Evolutionary conservation across 2,329 filamentous ascomycete genomes (phyloP), one percentile per base, ranked within the genome.

Genomic region (Fusarium neocosmosporiellum): DNA sequence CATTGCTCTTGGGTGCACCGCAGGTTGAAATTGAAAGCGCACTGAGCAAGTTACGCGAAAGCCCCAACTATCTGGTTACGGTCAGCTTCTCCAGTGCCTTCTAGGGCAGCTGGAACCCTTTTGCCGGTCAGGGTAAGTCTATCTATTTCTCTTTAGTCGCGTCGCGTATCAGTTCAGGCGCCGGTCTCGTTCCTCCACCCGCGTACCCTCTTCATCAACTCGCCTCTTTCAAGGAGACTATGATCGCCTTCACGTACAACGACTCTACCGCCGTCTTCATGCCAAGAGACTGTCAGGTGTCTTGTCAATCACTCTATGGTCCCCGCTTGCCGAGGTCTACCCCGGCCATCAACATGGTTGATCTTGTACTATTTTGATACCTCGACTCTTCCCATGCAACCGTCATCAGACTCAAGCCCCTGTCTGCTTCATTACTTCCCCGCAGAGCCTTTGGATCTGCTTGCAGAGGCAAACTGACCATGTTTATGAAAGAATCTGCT

Each of bases 381-480:
- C 63, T 68, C 65, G 68, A 63, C 66, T 64, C 69, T 73, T 75
- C 67, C 69, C 65, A 66, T 68, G 71, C 70, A 67, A 65, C 71
- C 66, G 62, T 67, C 71, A 69, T 76, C 69, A 69, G 69, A 74
- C 66, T 67, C 43, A 46, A 68, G 66, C 73, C 75, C 75, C 70
- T 73, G 72, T 66, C 70, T 64, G 41, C 67, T 70, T 63, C 55
- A 72, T 55, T 61, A 61, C 54, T 77, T 77, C 75, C 75, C 75
- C 75, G 75, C 76, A 77, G 73, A 72, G 69, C 63, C 27, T 66
- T 71, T 65, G 62, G 66, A 67, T 76, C 71, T 75, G 63, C 73
- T 65, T 73, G 65, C 67, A 69, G 63, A 72, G 71, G 65, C 66
- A 75, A 77, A 69, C 75, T 77, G 75, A 77, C 71, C 66, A 70